Percentiles rank a stretch among this genome's conserved stretches.
Evolutionary conservation across 805 yeast genomes (phyloP).

Genomic region (Tetrapisispora iriomotensis): DNA sequence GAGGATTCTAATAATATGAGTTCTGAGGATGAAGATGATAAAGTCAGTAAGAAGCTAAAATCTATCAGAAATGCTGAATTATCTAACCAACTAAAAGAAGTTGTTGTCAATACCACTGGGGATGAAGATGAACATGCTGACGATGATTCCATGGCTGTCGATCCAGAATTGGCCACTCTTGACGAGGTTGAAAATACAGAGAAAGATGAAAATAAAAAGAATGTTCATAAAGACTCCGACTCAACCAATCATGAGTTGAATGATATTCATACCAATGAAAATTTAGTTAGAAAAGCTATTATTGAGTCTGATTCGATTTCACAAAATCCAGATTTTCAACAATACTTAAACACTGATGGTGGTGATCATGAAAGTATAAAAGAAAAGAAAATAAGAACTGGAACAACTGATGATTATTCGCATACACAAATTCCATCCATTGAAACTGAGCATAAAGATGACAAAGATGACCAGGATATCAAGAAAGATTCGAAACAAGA

Average conservation of each 20-base stretch:
- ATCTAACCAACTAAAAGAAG: constrained; percentile 3
- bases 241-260: constrained; percentile 7
- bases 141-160: constrained; percentile 33
- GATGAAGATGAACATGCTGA: constrained; percentile 6
- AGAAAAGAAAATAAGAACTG: constrained; percentile 6
- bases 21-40: constrained; percentile 2
- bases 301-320: constrained; percentile 59
- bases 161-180: constrained; percentile 47
- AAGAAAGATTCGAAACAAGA: constrained; percentile 11
- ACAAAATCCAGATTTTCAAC: constrained; percentile 33
- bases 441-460: constrained; percentile 2
- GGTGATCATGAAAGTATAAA: constrained; percentile 5
- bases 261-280: constrained; percentile 45
- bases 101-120: no score
- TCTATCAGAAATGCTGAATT: constrained; percentile 8
- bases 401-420: neutral
- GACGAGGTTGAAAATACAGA: constrained; percentile 27
- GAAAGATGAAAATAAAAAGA: constrained; percentile 2
- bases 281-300: constrained; percentile 60
- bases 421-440: constrained; percentile 4
- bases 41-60: constrained; percentile 9
- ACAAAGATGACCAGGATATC: constrained; percentile 11
- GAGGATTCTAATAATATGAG: neutral
- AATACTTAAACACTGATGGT: constrained; percentile 25
- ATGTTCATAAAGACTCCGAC: neutral